A percentile compares a stretch with the other conserved stretches of the same genome.
Evolutionary conservation across 108 stramenopile species (phyloP).

Genomic region (Cyclotella cryptica): DNA sequence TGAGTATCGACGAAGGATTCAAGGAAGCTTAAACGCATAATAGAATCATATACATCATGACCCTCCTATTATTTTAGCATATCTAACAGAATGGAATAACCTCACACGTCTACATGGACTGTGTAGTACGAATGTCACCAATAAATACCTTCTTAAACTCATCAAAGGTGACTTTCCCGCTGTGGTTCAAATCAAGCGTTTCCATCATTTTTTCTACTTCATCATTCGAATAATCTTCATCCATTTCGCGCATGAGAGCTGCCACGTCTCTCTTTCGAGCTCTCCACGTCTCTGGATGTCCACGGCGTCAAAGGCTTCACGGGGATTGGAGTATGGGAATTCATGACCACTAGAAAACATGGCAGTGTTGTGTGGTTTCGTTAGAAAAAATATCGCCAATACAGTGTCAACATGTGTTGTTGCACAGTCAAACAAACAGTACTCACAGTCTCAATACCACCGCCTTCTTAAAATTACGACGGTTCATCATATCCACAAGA

Average conservation of each 20-base stretch:
- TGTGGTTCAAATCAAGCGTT: conserved; percentile 65
- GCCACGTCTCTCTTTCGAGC: conserved; percentile 61
- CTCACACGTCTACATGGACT: conserved; percentile 62
- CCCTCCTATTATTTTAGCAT: no score
- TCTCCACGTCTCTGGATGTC: conserved; percentile 60
- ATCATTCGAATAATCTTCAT: conserved; percentile 72
- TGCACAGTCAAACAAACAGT: background rate
- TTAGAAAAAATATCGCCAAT: background rate
- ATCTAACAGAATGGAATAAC: no score
- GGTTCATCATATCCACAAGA: conserved; percentile 68
- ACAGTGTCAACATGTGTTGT: background rate
- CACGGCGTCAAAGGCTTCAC: conserved; percentile 76
- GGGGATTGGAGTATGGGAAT: conserved; percentile 71
- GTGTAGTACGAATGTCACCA: conserved; percentile 67
- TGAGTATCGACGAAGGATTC: conserved; percentile 3
- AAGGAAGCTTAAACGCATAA: no score
- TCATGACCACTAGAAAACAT: conserved; percentile 47
- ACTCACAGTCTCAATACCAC: conserved; percentile 56
- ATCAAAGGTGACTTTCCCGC: conserved; percentile 72
- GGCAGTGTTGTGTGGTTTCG: conserved; percentile 6
- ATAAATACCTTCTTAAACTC: conserved; percentile 78
- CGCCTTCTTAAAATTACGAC: conserved; percentile 89
- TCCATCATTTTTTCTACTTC: conserved; percentile 75
- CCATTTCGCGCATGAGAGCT: conserved; percentile 65
- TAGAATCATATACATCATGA: no score